Base-by-base conservation (phyloP, 176 grass and related monocot species). In the Hordeum vulgare region DNA sequence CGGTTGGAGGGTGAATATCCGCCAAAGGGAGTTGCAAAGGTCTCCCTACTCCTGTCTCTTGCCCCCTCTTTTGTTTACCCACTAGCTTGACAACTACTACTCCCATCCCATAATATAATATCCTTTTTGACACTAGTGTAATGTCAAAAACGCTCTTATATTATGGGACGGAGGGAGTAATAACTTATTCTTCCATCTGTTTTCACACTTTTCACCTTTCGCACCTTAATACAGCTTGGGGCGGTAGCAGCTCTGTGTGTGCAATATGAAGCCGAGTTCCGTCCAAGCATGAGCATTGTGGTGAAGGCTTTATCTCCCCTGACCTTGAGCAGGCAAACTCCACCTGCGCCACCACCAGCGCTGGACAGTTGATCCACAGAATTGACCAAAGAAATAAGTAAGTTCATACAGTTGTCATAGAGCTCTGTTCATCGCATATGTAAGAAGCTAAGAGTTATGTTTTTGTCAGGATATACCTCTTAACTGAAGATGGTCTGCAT, bases 241-340 rank as follows among this genome's bases (percentile, higher is more conserved):
- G 94, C 94, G 29, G 91, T 97, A 76, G 94, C 94, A 37, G 94
- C 94, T 75, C 75, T 97, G 20, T 97, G 94, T 62, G 94, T 97
- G 81, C 94, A 97, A 87, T 97, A 97, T 26, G 91, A 97, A 90
- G 88, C 94, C 8, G 94, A 97, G 85, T 97, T 93, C 85, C 90
- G 94, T 33, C 94, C 94, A 25, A 97, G 81, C 36, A 97, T 97
- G 94, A 91, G 73, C 84, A 97, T 97, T 51, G 94, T 97, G 67
- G 91, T 97, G 25, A 97, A 97, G 81, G 94, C 94, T 35, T 85
- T 97, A 45, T 97, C 91, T 90, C 89, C 89, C 61, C 82, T 96
- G 49, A 81, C 40, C 69, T 72, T 72, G 69, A 92, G 80, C 58
- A 97, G 79, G 61, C 94, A 84, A 26, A 71, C 67, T 71, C 26